Conservation (phyloP, 2,329 filamentous ascomycete species). For the Penicillium rolfsii region DNA sequence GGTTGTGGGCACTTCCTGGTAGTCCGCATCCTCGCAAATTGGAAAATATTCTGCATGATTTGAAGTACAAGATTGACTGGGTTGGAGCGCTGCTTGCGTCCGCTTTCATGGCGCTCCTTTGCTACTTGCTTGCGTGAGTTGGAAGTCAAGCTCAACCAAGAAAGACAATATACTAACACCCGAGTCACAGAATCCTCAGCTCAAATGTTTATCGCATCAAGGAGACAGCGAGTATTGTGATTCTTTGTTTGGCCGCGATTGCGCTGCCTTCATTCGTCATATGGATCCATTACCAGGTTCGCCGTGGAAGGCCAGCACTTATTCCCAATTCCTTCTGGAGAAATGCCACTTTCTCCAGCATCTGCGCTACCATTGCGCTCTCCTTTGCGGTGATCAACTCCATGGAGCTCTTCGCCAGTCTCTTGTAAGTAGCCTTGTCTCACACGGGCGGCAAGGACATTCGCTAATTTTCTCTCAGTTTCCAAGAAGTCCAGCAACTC, state of each 20-base stretch:
- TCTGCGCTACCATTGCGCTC: conserved; percentile 8
- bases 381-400: conserved; percentile 8
- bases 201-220: conserved; percentile 12
- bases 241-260: conserved; percentile 6
- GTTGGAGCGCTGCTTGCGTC: conserved; percentile 17
- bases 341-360: conserved; percentile 9
- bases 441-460: neutral
- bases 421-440: conserved; percentile 4
- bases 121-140: conserved; percentile 22
- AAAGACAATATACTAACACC: neutral
- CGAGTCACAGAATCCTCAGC: conserved; percentile 1
- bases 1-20: conserved; percentile 15
- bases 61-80: conserved; percentile 21
- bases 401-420: conserved; percentile 10
- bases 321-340: conserved; percentile 14
- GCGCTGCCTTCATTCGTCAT: conserved; percentile 4
- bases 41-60: conserved; percentile 7
- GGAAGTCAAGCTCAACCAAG: neutral
- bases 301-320: conserved; percentile 5
- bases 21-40: neutral
- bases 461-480: conserved; percentile 24
- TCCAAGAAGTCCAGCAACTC: conserved; percentile 54
- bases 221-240: conserved; percentile 3
- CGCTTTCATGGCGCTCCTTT: conserved; percentile 14
- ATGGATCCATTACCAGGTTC: conserved; percentile 11